Evolutionary conservation across 129 eudicot species (phyloP).

Genomic region (Escallonia rubra): DNA sequence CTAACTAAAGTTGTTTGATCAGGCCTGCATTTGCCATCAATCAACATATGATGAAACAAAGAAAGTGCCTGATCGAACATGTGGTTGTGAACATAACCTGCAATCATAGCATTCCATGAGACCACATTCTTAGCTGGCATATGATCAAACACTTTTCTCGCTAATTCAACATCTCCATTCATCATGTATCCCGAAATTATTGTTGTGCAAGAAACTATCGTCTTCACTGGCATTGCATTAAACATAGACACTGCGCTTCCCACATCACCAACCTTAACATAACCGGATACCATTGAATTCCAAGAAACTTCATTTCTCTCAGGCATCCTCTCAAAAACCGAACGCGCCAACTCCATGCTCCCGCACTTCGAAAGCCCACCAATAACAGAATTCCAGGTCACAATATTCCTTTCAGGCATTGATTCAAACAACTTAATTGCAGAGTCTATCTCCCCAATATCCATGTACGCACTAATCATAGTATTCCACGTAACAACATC

Average conservation of each 20-base stretch:
- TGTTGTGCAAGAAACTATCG: conserved; percentile 49
- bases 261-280: conserved; percentile 42
- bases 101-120: conserved; percentile 71
- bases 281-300: conserved; percentile 55
- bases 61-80: conserved; percentile 49
- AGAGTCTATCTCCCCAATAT: conserved; percentile 36
- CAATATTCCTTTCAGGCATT: conserved; percentile 46
- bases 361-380: conserved; percentile 44
- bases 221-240: conserved; percentile 46
- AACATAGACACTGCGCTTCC: conserved; percentile 34
- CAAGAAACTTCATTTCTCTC: conserved; percentile 57
- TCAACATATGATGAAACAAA: conserved; percentile 39
- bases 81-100: conserved; percentile 44
- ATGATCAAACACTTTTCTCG: conserved; percentile 43
- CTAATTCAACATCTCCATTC: conserved; percentile 39
- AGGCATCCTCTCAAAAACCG: conserved; percentile 51
- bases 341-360: conserved; percentile 36
- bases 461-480: conserved; percentile 52
- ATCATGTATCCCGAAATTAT: conserved; percentile 50
- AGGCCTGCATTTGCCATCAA: conserved; percentile 48
- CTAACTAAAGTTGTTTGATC: conserved; percentile 40
- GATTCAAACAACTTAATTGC: conserved; percentile 48
- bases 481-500: conserved; percentile 67
- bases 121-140: conserved; percentile 50
- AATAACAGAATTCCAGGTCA: conserved; percentile 59